Percentiles rank a stretch among this genome's conserved stretches.
These are phyloP conservation scores for Glycine tomentella DNA, from an alignment of 306 rosid species.

Conservation along the genomic window DNA sequence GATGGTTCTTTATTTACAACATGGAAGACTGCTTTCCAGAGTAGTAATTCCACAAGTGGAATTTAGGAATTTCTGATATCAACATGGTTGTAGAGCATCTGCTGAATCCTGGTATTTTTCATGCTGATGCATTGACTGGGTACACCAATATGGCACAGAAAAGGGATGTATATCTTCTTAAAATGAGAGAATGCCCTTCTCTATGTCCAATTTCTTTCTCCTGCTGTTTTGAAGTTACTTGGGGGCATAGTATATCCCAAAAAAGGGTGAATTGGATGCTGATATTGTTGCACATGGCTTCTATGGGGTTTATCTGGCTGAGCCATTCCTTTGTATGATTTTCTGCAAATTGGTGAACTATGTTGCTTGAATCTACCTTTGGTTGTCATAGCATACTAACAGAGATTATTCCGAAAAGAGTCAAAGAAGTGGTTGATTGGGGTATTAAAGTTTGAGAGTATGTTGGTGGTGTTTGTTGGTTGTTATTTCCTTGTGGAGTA, in stretches of 20 bases:
- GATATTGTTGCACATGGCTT: slow-evolving; percentile 28
- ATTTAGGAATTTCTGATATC: slow-evolving; percentile 45
- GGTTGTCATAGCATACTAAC: slow-evolving; percentile 39
- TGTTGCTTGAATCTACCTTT: slow-evolving; percentile 39
- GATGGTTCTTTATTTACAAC: background rate
- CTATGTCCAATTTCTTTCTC: slow-evolving; percentile 25
- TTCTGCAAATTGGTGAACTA: slow-evolving; percentile 33
- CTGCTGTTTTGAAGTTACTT: slow-evolving; percentile 37
- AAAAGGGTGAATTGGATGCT: slow-evolving; percentile 4
- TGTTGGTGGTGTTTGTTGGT: background rate
- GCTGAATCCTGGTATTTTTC: slow-evolving; percentile 30
- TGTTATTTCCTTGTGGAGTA: slow-evolving; percentile 42
- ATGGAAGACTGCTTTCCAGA: slow-evolving; percentile 6
- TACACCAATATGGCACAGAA: slow-evolving; percentile 37
- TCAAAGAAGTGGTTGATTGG: slow-evolving; percentile 31
- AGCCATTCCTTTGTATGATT: slow-evolving; percentile 35
- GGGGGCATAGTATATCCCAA: slow-evolving; percentile 30
- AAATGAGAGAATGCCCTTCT: slow-evolving; percentile 27
- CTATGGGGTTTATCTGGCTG: slow-evolving; percentile 39
- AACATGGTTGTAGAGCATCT: slow-evolving; percentile 42
- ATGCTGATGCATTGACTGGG: slow-evolving; percentile 38
- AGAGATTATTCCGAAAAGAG: slow-evolving; percentile 30
- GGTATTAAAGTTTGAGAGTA: slow-evolving; percentile 35
- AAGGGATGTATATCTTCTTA: slow-evolving; percentile 35
- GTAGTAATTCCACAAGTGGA: background rate